Base-by-base conservation (phyloP, 148 eudicot species). In the Fagopyrum tataricum region DNA sequence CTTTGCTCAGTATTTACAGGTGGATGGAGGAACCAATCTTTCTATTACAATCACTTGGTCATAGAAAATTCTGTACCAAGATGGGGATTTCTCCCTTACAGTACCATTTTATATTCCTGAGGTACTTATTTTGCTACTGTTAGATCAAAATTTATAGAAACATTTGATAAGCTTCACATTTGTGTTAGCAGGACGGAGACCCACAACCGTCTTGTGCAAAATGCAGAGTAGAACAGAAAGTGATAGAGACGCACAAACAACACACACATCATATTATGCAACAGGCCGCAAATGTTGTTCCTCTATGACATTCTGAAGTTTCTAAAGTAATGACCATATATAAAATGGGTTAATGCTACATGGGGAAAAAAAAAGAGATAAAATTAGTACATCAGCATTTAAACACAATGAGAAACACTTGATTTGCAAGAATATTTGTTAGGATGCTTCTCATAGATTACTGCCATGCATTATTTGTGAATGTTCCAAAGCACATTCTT, bases 91-190 rank as follows among this genome's bases (percentile, higher is more conserved):
- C 81, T 83, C 86, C 77, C 80, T 95, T 72, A 71, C 61, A 40
- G 70, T 95, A 81, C 99, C 99, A 66, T 95, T 87, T 81, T 77
- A 61, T 42, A 91, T 95, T 73, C 99, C 99, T n/a, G n/a, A n/a
- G 99, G 99, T 95, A 80, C 66, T 44, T 41, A 7, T 55, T 23
- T 8, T 41, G 42, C 14, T 8, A n/a, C 4, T 23, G 6, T 72
- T 12, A 62, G 68, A 7, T 13, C 68, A 15, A 26, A 6, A 31
- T 37, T 31, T 2, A 31, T 62, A 31, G 41, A 47, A 20, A 62
- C 20, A 72, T 47, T 24, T 21, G 10, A 3, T 26, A 10, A 67
- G 40, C 68, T 46, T 40, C 17, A 62, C 53, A 37, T 5, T 6
- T n/a, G 20, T 49, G 44, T 46, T 70, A 78, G 26, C 85, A 95